Evolutionary conservation across 305 asterid genomes (phyloP).

Genomic region (Fraxinus xanthoxyloides): DNA sequence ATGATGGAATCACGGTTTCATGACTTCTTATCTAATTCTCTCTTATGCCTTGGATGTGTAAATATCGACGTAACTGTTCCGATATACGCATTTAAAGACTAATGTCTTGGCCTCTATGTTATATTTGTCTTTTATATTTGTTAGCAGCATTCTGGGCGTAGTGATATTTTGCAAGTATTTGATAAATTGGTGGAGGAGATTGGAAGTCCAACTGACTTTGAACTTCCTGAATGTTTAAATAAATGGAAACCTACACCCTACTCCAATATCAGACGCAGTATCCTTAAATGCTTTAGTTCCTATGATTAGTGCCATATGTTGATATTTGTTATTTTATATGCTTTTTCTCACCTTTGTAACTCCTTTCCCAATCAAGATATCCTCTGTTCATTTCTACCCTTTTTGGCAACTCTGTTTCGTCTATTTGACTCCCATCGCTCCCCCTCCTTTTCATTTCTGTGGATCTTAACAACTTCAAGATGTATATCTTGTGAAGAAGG

Average conservation of each 20-base stretch:
- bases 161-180: slow-evolving; percentile 62
- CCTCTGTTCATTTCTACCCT: not conserved
- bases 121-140: slow-evolving; percentile 12
- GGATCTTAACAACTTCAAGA: slow-evolving; percentile 53
- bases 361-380: not conserved
- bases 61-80: not conserved
- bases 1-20: not conserved
- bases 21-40: not conserved
- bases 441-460: slow-evolving; percentile 20
- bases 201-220: slow-evolving; percentile 80
- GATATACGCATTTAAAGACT: not conserved
- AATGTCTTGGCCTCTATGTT: slow-evolving; percentile 9
- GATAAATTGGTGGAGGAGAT: slow-evolving; percentile 58
- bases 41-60: not conserved
- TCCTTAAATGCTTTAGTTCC: slow-evolving; percentile 40
- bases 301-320: not conserved
- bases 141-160: slow-evolving; percentile 41
- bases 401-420: not conserved
- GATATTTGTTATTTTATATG: slow-evolving; percentile 4
- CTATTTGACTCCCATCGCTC: not conserved
- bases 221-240: slow-evolving; percentile 77
- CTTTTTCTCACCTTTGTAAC: not conserved
- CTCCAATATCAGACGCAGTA: slow-evolving; percentile 83
- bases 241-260: slow-evolving; percentile 61
- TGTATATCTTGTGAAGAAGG: slow-evolving; percentile 77